Conservation (phyloP, 345 rosid species). For the Iberis pinnata region DNA sequence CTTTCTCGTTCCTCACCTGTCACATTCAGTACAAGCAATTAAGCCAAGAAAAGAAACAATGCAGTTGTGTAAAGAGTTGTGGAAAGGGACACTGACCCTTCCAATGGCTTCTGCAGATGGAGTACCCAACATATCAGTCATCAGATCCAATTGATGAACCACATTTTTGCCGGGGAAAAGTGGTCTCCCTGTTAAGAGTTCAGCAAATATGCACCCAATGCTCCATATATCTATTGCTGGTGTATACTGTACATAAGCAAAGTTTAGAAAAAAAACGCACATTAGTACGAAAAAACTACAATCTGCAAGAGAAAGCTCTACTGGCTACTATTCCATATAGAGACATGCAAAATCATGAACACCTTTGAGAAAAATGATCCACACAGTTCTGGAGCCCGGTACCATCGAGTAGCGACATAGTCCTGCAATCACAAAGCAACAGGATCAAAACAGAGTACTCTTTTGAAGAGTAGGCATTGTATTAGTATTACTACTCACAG, state of each 20-base stretch:
- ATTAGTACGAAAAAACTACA: neutral
- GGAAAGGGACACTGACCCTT: slow-evolving; percentile 43
- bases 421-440: slow-evolving; percentile 41
- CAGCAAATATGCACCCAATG: slow-evolving; percentile 94
- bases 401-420: slow-evolving; percentile 97
- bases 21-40: slow-evolving; percentile 16
- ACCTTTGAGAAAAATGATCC: slow-evolving; percentile 97
- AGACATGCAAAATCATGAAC: neutral
- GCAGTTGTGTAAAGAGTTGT: neutral
- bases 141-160: slow-evolving; percentile 88
- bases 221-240: slow-evolving; percentile 98
- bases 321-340: neutral
- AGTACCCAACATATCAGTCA: slow-evolving; percentile 90
- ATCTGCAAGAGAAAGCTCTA: neutral
- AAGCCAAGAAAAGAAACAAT: slow-evolving; percentile 18
- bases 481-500: slow-evolving; percentile 40
- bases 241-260: slow-evolving; percentile 58
- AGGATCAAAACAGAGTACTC: neutral
- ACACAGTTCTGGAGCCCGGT: slow-evolving; percentile 91
- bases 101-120: slow-evolving; percentile 93
- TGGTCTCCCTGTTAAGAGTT: slow-evolving; percentile 89
- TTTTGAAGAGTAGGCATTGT: neutral
- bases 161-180: slow-evolving; percentile 97
- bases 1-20: slow-evolving; percentile 96
- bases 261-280: neutral